Conservation (phyloP, 192 early-diverging fungal genomes). For the Mortierella antarctica region DNA sequence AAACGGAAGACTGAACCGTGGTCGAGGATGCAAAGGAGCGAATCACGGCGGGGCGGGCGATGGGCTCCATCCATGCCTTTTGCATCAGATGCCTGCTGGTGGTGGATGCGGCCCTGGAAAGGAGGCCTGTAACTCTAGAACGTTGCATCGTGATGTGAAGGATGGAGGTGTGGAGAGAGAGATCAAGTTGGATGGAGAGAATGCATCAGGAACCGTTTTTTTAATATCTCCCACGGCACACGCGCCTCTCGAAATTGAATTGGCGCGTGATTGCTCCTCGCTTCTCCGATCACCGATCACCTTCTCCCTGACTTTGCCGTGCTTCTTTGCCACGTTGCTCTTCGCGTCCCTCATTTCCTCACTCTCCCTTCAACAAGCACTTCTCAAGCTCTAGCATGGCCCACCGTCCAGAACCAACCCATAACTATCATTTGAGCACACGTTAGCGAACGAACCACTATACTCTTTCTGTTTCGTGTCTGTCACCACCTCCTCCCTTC, state of each 20-base stretch:
- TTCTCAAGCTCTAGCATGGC: no score
- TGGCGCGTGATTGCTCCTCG: background rate
- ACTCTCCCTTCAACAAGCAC: no score
- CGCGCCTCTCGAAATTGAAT: background rate
- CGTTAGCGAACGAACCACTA: no score
- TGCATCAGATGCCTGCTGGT: slow-evolving; percentile 1
- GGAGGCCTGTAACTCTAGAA: slow-evolving; percentile 12
- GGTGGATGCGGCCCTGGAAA: slow-evolving; percentile 12
- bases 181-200: background rate
- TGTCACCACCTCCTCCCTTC: no score
- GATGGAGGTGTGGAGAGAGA: background rate
- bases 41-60: slow-evolving; percentile 7
- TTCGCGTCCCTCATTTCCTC: background rate
- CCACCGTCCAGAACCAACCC: no score
- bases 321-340: background rate
- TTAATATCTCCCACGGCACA: slow-evolving; percentile 2
- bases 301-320: background rate
- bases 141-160: slow-evolving; percentile 8
- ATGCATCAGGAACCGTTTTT: slow-evolving; percentile 1
- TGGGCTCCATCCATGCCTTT: background rate
- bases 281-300: slow-evolving; percentile 7
- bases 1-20: slow-evolving; percentile 11
- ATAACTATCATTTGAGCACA: no score
- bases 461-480: no score
- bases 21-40: slow-evolving; percentile 11